phyloP scores from a whole-genome alignment of 257 asterid genomes.

The Perilla frutescens region DNA sequence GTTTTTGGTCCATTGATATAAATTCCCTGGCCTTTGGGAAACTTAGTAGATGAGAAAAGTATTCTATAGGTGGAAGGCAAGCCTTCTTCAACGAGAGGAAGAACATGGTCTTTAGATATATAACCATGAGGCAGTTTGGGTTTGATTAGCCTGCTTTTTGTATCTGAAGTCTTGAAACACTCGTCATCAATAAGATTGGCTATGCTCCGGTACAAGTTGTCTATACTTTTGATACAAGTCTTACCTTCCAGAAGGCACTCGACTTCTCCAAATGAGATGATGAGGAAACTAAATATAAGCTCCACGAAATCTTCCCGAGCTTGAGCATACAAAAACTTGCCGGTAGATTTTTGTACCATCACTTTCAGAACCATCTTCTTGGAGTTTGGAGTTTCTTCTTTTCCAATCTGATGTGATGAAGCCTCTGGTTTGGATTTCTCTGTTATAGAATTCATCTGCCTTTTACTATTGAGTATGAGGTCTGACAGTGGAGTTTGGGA shows the following conservation, averaged over 20 bases:
- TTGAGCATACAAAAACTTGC: slow-evolving; percentile 31
- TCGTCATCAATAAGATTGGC: background rate
- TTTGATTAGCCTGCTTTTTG: slow-evolving; percentile 15
- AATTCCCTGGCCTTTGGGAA: slow-evolving; percentile 21
- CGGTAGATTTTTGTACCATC: slow-evolving; percentile 26
- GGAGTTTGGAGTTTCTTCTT: background rate
- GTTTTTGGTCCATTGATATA: slow-evolving; percentile 10
- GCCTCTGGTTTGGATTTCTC: background rate
- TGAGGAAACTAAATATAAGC: slow-evolving; percentile 31
- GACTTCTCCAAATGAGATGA: slow-evolving; percentile 32
- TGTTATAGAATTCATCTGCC: background rate
- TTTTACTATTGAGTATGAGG: slow-evolving; percentile 4
- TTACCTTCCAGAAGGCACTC: slow-evolving; percentile 26
- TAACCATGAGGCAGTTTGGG: slow-evolving; percentile 29
- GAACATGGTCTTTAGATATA: slow-evolving; percentile 8
- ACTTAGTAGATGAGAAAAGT: background rate
- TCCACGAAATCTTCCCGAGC: slow-evolving; percentile 26
- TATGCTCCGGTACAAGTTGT: slow-evolving; percentile 33
- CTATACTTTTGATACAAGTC: slow-evolving; percentile 17
- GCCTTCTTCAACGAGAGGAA: slow-evolving; percentile 21
- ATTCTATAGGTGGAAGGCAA: background rate
- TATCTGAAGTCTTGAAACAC: background rate
- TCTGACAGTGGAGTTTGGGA: slow-evolving; percentile 37
- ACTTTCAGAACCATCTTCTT: slow-evolving; percentile 28
- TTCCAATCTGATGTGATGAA: background rate